Evolutionary conservation across 257 asterid species (phyloP), one percentile per base, ranked within the genome.

Genomic region (Nicotiana benthamiana): DNA sequence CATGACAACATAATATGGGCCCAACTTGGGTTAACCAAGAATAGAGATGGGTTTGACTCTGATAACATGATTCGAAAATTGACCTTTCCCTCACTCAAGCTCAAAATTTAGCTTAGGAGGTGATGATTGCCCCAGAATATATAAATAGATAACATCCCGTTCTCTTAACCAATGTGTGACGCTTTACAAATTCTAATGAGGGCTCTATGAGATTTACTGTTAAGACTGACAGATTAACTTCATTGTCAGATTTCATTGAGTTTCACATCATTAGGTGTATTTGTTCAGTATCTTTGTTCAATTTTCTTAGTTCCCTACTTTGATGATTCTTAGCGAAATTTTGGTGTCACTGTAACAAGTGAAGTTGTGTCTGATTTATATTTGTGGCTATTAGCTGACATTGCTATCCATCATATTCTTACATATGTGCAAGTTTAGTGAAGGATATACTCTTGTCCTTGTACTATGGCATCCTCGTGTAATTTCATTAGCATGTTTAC

Each of bases 401-500:
- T 62, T 28, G 26, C 34, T 12, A 62, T 32, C 36, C 67, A 26
- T 62, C 67, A 62, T 62, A 62, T 26, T 26, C 67, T 60, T 62
- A 62, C 67, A 62, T 62, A 62, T 62, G 34, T 32, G 34, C 26
- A 26, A 30, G 67, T 26, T 24, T 62, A 26, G 67, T 24, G 67
- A 62, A 62, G 67, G 36, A 28, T 62, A 62, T 26, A 62, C 26
- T 12, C 26, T 62, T 12, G 36, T 62, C 36, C 67, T 62, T 62
- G 36, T 62, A 12, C 34, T 22, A 8, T 27, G 11, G 63, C 54
- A 52, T 43, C 51, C 77, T 78, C 61, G 79, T 82, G 26, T 70
- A 46, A 24, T 67, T 66, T 48, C 8, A 43, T 79, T 75, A 61
- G 52, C 75, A 15, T 65, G 28, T 46, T 77, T 85, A 75, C 75